Evolutionary conservation across 257 asterid species (phyloP), one percentile per base, ranked within the genome.

Genomic region (Plantago elongata): DNA sequence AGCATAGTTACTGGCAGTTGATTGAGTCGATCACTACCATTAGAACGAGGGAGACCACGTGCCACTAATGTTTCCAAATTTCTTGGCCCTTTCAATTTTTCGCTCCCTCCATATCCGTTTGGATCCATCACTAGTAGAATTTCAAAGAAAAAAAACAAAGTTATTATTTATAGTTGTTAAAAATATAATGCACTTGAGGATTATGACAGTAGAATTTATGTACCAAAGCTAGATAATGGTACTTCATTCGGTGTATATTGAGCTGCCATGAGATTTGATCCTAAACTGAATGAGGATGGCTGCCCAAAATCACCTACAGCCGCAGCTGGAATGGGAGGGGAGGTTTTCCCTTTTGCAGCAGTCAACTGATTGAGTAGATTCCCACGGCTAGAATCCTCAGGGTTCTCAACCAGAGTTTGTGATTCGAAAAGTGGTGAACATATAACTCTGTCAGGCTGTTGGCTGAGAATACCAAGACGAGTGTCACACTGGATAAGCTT

Each of bases 401-500:
- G 71, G 66, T 75, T 79, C 30, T 34, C 9, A 43, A 60, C 70
- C 50, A 79, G 49, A 60, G 76, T 69, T 78, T 76, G 81, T 38
- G 74, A 45, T 46, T 82, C 82, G 54, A 90, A 85, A 77, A 63
- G 82, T 12, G 82, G 87, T 9, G 82, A 73, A 15, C 81, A 82
- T 68, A 82, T 13, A 9, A 68, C 67, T 34, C 71, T 66, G 71
- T 84, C 86, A 45, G 74, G 86, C 62, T 78, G 92, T 71, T 16
- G 88, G 74, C 93, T 90, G 78, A 90, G 69, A 42, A 73, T 55
- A 57, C 70, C 56, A 29, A 87, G 94, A 38, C 89, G 86, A 9
- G 22, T 27, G 63, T 90, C 96, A 69, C 88, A 79, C 64, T 80
- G 94, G 69, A 88, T 71, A 79, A 90, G 85, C 76, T 85, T 88